Evolutionary conservation across 441 rosid genomes (phyloP), one percentile per base, ranked within the genome.

Genomic region (Macaranga tanarius): DNA sequence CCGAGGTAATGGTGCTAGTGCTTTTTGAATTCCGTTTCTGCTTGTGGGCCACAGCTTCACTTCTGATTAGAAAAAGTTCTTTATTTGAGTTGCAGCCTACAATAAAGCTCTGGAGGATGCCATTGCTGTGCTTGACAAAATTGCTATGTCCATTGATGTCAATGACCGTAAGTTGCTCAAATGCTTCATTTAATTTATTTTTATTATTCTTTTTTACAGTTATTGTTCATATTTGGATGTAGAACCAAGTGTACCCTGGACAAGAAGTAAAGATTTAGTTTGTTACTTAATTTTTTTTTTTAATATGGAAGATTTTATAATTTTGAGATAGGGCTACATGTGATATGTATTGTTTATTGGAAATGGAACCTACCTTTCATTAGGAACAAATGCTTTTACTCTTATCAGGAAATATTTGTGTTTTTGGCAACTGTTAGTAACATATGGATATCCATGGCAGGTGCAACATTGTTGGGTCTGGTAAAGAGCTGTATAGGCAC

Each of bases 401-500:
- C 26, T 58, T 25, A 34, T 52, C 15, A 56, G n/a, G 59, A 26
- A 58, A 38, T 65, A 1, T 19, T 78, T 61, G 20, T 31, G 34
- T 34, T 42, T 54, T 38, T 1, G 3, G 16, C 73, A 61, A 50
- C n/a, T 48, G 34, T 23, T 31, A 17, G n/a, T 72, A 59, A 74
- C 63, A 6, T 61, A 1, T 59, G 15, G 31, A 45, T 62, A 28
- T 52, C 11, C 54, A n/a, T 82, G 28, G 67, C 89, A 94, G 99
- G 97, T 85, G 84, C 82, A 67, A 80, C 80, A 47, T 80, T 90
- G 87, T 79, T 92, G 80, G 89, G 92, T 63, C 77, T 94, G 57
- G 93, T 94, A 50, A 90, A 92, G 87, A 94, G 97, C 76, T 89
- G 95, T 78, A 88, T 92, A 72, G 99, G 97, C 11, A 94, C 99